Percentiles rank a stretch among this genome's conserved stretches.
Conservation (phyloP, 768 basidiomycete species). For the Cystobasidiopsis lactophilus region DNA sequence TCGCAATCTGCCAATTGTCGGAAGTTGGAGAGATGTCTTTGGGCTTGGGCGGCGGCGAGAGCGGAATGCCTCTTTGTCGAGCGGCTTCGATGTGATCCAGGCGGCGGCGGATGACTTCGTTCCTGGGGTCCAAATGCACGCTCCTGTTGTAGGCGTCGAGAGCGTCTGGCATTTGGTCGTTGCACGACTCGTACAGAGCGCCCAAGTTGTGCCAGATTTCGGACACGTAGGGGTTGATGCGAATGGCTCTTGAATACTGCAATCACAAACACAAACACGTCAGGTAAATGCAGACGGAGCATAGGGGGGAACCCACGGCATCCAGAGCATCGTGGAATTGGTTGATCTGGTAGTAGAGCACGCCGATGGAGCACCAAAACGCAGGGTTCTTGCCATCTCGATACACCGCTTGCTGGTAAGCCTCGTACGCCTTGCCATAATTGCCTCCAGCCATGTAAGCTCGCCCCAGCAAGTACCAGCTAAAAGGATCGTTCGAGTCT, state of each 20-base stretch:
- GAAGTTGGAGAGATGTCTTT: conserved; percentile 18
- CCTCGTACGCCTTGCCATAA: conserved; percentile 98
- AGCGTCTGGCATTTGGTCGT: conserved; percentile 95
- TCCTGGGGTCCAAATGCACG: conserved; percentile 72
- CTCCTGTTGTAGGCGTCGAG: conserved; percentile 96
- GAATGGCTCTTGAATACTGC: conserved; percentile 79
- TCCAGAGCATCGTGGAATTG: conserved; percentile 97
- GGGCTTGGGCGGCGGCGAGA: conserved; percentile 12
- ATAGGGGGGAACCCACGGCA: conserved; percentile 27
- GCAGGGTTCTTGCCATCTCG: conserved; percentile 97
- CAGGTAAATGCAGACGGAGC: too few relatives aligned
- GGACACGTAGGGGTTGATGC: conserved; percentile 92
- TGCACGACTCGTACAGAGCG: conserved; percentile 89
- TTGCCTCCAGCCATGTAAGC: conserved; percentile 97
- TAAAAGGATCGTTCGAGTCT: conserved; percentile 91
- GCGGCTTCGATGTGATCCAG: conserved; percentile 2
- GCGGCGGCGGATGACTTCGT: conserved; percentile 44
- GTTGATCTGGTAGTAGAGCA: conserved; percentile 98
- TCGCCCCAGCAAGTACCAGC: conserved; percentile 94
- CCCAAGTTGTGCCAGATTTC: conserved; percentile 95
- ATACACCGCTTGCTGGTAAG: conserved; percentile 97
- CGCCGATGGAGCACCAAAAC: conserved; percentile 98
- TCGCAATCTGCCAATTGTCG: conserved; percentile 14
- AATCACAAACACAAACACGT: too few relatives aligned
- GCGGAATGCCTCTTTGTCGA: conserved; percentile 5